Evolutionary conservation across 345 rosid species (phyloP).

Genomic region (Gossypium stocksii): DNA sequence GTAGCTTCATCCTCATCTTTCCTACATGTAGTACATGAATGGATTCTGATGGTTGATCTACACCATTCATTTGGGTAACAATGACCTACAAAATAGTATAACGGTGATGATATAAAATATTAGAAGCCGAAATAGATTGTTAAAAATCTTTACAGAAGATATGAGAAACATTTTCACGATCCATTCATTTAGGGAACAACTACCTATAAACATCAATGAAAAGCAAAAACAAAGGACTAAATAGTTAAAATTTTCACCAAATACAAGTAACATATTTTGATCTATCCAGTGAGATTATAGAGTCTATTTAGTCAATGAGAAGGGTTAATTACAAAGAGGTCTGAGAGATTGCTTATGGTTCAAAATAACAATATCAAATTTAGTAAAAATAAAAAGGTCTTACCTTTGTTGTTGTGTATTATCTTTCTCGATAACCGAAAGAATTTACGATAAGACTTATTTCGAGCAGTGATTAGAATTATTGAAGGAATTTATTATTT

Average conservation of each 20-base stretch:
- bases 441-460: too few relatives aligned
- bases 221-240: neutral
- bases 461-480: too few relatives aligned
- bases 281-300: neutral
- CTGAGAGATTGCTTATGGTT: neutral
- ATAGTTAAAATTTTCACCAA: neutral
- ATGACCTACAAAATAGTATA: conserved; percentile 47
- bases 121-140: neutral
- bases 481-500: too few relatives aligned
- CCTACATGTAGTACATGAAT: conserved; percentile 86
- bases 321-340: neutral
- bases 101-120: neutral
- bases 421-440: too few relatives aligned
- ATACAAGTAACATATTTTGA: neutral
- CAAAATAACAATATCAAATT: too few relatives aligned
- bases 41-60: conserved; percentile 63
- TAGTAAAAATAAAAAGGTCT: too few relatives aligned
- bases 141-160: neutral
- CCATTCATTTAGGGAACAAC: conserved; percentile 50
- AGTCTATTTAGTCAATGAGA: neutral
- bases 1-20: conserved; percentile 93
- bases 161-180: neutral
- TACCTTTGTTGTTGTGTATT: too few relatives aligned
- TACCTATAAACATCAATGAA: conserved; percentile 13
- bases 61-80: conserved; percentile 73